Base-by-base conservation (phyloP, 2,329 filamentous ascomycete genomes). In the Cladosporium cucumerinum region DNA sequence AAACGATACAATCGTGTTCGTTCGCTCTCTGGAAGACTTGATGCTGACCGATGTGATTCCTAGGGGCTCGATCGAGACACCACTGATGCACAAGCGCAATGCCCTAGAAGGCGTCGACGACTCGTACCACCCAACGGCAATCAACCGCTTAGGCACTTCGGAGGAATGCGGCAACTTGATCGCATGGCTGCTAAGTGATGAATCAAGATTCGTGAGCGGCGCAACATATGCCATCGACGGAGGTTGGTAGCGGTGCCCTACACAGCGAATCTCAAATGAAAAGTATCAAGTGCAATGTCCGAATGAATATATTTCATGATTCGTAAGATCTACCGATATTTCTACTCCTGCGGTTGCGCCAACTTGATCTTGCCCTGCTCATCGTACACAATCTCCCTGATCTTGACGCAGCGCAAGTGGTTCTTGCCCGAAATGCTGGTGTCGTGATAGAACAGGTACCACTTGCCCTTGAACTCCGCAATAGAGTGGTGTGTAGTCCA, bases 401-500 rank as follows among this genome's bases (percentile, higher is more conserved):
- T 86, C 82, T 92, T 92, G 46, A 92, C 89, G 69, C 84, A 87
- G 66, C 90, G 80, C 77, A 93, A 73, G 75, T 93, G 90, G 72
- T 89, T 86, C 61, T 90, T 85, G 18, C 82, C 81, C 62, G 87
- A 90, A 64, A 92, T 75, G 73, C 86, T 85, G 66, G 87, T 87
- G 78, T 93, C 90, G 73, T 93, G 90, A 74, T 92, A 87, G 75
- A 93, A 93, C 64, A 93, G 75, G 77, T 86, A 93, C 86, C 89
- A 92, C 68, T 83, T 85, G 4, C 84, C 88, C 76, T 86, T 75
- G 72, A 90, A 91, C 80, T 92, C 89, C 11, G 89, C 88, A 69
- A 93, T 89, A 3, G 87, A 90, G 75, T 93, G 90, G 78, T 93
- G 90, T 63, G 90, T 93, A 51, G 90, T 93, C 90, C 90, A 93